Percentiles rank a stretch among this genome's conserved stretches.
Evolutionary conservation across 2,329 filamentous ascomycete genomes (phyloP).

Genomic region (Corynespora cassiicola): DNA sequence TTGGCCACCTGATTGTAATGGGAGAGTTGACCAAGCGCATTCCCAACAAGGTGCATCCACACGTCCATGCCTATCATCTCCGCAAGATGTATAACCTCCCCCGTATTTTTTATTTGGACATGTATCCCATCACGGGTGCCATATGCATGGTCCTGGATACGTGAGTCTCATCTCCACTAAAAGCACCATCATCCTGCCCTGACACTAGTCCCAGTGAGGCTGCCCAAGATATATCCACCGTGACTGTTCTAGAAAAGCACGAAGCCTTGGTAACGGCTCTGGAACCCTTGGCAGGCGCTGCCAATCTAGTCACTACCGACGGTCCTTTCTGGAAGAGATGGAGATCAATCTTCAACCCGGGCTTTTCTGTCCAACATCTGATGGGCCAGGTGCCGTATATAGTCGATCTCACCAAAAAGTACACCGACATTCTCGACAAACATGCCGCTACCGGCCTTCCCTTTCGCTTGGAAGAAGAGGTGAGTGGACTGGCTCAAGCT

Average conservation of each 20-base stretch:
- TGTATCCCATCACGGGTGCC: constrained; percentile 41
- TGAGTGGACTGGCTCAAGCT: too few species aligned
- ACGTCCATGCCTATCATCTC: constrained; percentile 18
- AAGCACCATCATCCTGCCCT: too few species aligned
- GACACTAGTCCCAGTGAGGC: constrained; percentile 24
- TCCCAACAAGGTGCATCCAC: constrained; percentile 44
- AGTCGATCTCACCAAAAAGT: constrained; percentile 41
- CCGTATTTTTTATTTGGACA: constrained; percentile 49
- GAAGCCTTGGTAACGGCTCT: constrained; percentile 34
- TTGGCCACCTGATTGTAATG: constrained; percentile 44
- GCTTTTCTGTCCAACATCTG: constrained; percentile 46
- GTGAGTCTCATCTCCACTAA: constrained; percentile 3
- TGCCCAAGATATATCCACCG: constrained; percentile 39
- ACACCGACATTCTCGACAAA: constrained; percentile 40
- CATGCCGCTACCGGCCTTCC: constrained; percentile 43
- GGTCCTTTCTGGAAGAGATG: constrained; percentile 52
- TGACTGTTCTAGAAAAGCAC: constrained; percentile 42
- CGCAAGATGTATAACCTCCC: constrained; percentile 41
- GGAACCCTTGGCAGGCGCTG: constrained; percentile 43
- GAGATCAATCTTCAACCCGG: constrained; percentile 52
- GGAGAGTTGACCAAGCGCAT: constrained; percentile 39
- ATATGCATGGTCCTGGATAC: constrained; percentile 43
- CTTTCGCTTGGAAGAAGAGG: constrained; percentile 48
- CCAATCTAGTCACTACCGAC: constrained; percentile 46
- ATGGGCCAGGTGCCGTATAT: constrained; percentile 47